These are phyloP conservation scores for Forsythia suspensa DNA, from an alignment of 257 asterid genomes.

Conservation along the genomic window DNA sequence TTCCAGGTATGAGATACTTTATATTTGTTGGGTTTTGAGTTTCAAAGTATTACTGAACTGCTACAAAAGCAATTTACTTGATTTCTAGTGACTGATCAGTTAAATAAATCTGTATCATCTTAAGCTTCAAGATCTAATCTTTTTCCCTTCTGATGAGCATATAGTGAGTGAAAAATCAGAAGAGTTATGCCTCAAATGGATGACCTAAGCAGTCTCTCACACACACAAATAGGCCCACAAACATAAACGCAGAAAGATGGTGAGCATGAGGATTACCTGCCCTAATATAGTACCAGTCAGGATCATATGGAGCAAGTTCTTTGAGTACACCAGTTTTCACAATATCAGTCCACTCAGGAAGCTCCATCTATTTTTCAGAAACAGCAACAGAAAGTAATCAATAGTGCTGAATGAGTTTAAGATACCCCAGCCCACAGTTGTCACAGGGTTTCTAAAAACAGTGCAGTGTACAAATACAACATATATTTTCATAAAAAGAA, in stretches of 20 bases:
- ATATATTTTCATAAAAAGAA: not conserved
- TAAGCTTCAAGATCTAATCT: too few species aligned
- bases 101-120: too few species aligned
- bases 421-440: not conserved
- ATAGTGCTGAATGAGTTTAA: not conserved
- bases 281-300: conserved; percentile 93
- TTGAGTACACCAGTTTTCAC: conserved; percentile 47
- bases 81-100: not conserved
- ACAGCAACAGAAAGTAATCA: not conserved
- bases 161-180: not conserved
- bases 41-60: not conserved
- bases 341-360: conserved; percentile 52
- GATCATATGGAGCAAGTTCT: conserved; percentile 76
- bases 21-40: not conserved
- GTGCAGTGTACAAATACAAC: not conserved
- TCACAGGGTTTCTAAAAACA: not conserved
- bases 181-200: not conserved
- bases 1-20: not conserved
- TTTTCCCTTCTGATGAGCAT: too few species aligned
- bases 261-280: conserved; percentile 51
- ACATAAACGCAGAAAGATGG: not conserved
- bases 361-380: conserved; percentile 37
- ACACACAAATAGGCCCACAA: not conserved
- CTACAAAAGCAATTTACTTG: not conserved
- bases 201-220: not conserved